Evolutionary conservation across 139 green algal species (phyloP).

Genomic region (Trebouxia sp.): DNA sequence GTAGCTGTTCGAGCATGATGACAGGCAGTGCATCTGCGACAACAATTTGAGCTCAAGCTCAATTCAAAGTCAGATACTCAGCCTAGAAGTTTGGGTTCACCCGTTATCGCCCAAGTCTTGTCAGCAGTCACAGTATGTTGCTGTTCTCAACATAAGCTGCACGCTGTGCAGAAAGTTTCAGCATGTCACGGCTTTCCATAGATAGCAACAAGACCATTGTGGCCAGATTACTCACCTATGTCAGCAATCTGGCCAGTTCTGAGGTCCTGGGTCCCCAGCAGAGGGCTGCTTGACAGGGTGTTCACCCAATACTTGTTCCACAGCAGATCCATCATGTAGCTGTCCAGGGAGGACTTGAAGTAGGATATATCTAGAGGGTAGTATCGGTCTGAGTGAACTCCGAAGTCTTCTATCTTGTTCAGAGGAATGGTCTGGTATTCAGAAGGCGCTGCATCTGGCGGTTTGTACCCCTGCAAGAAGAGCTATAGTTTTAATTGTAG

Average conservation of each 20-base stretch:
- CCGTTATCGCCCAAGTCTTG: neutral
- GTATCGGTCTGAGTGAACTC: constrained; percentile 68
- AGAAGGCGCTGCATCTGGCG: constrained; percentile 70
- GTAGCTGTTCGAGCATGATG: no score
- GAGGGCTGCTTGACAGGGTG: constrained; percentile 82
- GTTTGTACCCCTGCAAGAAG: constrained; percentile 70
- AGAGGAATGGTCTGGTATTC: constrained; percentile 99
- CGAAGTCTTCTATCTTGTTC: constrained; percentile 99
- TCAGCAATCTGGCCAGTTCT: constrained; percentile 82
- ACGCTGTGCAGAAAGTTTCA: no score
- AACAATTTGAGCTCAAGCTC: no score
- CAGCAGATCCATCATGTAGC: constrained; percentile 84
- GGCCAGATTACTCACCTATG: constrained; percentile 53
- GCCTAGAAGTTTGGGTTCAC: no score
- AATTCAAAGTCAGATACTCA: no score
- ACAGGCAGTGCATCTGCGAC: no score
- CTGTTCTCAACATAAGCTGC: no score
- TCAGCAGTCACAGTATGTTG: no score
- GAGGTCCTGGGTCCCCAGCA: constrained; percentile 80
- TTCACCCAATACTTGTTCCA: constrained; percentile 98
- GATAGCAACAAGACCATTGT: no score
- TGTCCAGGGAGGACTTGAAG: constrained; percentile 93
- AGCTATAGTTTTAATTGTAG: neutral
- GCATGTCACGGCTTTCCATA: no score
- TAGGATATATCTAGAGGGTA: constrained; percentile 57